Evolutionary conservation across 352 stramenopile species (phyloP), one percentile per base, ranked within the genome.

Genomic region (Pythium biforme): DNA sequence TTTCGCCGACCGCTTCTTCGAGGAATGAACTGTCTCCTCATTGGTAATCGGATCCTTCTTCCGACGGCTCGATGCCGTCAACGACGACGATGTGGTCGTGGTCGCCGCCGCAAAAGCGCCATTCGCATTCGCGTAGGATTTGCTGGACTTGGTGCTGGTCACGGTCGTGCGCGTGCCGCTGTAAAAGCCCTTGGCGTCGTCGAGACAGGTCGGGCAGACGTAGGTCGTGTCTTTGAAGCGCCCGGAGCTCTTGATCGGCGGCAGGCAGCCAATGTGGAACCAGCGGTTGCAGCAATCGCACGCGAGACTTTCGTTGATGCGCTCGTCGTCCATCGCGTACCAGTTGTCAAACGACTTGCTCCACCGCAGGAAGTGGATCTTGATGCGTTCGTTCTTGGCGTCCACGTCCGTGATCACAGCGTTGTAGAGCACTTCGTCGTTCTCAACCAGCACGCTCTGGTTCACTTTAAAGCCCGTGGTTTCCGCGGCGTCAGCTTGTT

Each of bases 251-350:
- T 95, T 95, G 63, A 95, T 92, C 22, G 81, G 81, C 22, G 86
- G 86, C 17, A 95, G 55, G 49, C 86, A 95, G 51, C 79, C 82
- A 39, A 95, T 95, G 64, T 95, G 86, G 64, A 95, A 95, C 86
- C 86, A 95, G 15, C 81, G 74, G 66, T 95, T 95, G 67, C 86
- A 95, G 70, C 86, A 90, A 62, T 95, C 86, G 75, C 86, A 95
- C 19, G 86, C 86, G n/a, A 95, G 70, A 59, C 82, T 92, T 62
- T 95, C 86, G 63, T 95, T 95, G 52, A 95, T 91, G 59, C 83
- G 83, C 58, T 95, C 86, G 66, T 95, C 86, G 62, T 95, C 86
- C 86, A 95, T 95, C 12, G 83, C 73, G 66, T 95, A 95, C 86
- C 86, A 95, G 60, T 91, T 81, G 49, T 95, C 86, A 58, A 95